Conservation (phyloP, 805 yeast genomes). For the Myxozyma monticola region DNA sequence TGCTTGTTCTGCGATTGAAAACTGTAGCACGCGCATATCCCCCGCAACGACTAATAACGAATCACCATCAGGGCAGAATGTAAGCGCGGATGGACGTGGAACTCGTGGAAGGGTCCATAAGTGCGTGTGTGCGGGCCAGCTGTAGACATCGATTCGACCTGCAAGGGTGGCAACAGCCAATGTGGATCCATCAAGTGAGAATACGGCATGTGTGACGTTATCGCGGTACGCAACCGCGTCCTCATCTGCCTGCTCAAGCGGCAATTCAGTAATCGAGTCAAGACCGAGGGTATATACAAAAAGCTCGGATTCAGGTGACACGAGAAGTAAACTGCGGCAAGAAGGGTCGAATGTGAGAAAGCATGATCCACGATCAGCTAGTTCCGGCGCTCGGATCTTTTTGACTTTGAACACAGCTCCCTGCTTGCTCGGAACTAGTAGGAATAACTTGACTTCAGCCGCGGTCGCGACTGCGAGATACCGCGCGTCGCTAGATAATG, state of each 20-base stretch:
- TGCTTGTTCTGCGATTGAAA: slow-evolving; percentile 44
- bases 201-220: slow-evolving; percentile 54
- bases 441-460: slow-evolving; percentile 66
- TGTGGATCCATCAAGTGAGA: slow-evolving; percentile 47
- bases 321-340: slow-evolving; percentile 48
- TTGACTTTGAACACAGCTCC: slow-evolving; percentile 48
- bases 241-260: slow-evolving; percentile 34
- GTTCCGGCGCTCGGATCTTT: slow-evolving; percentile 50
- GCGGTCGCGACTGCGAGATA: slow-evolving; percentile 72
- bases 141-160: slow-evolving; percentile 61
- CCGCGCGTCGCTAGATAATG: slow-evolving; percentile 63
- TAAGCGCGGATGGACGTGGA: slow-evolving; percentile 59
- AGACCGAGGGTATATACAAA: slow-evolving; percentile 42
- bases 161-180: slow-evolving; percentile 62
- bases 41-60: slow-evolving; percentile 54
- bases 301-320: slow-evolving; percentile 64
- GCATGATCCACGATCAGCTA: slow-evolving; percentile 54
- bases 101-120: slow-evolving; percentile 55
- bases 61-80: slow-evolving; percentile 54
- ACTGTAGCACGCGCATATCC: slow-evolving; percentile 75
- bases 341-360: slow-evolving; percentile 46
- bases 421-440: slow-evolving; percentile 47
- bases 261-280: slow-evolving; percentile 1
- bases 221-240: slow-evolving; percentile 48
- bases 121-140: slow-evolving; percentile 34